A percentile compares a stretch with the other conserved stretches of the same genome.
Evolutionary conservation across 2,329 filamentous ascomycete genomes (phyloP).

Genomic region (Cucurbitaria berberidis): DNA sequence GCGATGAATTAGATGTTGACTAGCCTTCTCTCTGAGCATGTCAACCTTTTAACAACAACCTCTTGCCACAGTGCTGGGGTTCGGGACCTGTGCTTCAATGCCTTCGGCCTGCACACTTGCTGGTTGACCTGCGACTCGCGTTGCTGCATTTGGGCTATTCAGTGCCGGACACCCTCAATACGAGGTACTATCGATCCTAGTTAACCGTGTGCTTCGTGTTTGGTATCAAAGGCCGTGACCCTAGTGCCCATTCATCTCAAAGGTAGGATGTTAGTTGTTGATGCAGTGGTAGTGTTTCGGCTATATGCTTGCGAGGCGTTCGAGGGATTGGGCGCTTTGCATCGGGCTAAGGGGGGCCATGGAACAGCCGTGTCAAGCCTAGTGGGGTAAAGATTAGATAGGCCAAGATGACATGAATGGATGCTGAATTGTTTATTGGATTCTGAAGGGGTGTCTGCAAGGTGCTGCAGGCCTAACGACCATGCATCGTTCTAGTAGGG

Average conservation of each 20-base stretch:
- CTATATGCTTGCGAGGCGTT: neutral
- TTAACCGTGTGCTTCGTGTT: no score
- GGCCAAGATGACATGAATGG: neutral
- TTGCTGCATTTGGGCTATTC: no score
- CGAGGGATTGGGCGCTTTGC: neutral
- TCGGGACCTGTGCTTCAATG: no score
- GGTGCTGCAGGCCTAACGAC: neutral
- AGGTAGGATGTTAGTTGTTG: neutral
- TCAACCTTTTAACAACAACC: no score
- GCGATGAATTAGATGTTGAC: no score
- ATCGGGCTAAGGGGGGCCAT: neutral
- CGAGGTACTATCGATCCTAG: no score
- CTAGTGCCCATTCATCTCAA: neutral
- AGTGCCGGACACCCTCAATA: no score
- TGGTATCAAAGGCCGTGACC: no score
- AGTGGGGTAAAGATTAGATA: constrained; percentile 4
- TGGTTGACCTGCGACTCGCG: no score
- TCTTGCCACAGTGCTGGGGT: no score
- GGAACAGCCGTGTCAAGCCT: neutral
- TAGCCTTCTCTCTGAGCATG: no score
- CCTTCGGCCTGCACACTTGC: no score
- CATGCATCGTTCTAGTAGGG: neutral
- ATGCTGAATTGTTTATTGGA: neutral
- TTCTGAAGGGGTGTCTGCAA: neutral
- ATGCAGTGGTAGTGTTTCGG: neutral